Percentiles rank a stretch among this genome's conserved stretches.
phyloP scores from a whole-genome alignment of 192 early-diverging fungal genomes.

The Coemansia sp. region DNA sequence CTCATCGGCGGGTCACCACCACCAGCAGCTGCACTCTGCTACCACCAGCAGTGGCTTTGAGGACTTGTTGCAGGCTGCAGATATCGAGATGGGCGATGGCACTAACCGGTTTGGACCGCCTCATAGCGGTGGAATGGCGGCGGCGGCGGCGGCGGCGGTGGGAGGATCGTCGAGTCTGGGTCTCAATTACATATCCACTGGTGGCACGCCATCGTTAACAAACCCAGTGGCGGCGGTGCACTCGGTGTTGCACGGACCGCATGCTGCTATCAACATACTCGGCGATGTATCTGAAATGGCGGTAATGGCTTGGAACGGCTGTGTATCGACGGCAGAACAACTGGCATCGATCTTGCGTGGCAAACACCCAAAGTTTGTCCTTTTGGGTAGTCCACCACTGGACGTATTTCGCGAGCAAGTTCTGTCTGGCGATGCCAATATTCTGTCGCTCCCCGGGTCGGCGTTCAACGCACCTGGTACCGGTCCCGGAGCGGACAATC shows the following conservation, averaged over 20 bases:
- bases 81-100: neutral
- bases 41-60: neutral
- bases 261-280: conserved; percentile 22
- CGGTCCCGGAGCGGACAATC: conserved; percentile 54
- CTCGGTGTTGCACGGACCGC: neutral
- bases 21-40: neutral
- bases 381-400: conserved; percentile 34
- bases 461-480: conserved; percentile 53
- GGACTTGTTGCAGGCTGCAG: neutral
- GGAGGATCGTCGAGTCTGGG: neutral
- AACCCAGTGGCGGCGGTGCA: conserved; percentile 1
- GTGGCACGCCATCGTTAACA: neutral
- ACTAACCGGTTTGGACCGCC: neutral
- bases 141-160: too few relatives aligned
- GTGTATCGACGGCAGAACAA: conserved; percentile 56
- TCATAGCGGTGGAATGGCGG: neutral
- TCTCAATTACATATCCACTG: neutral
- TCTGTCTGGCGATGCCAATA: conserved; percentile 42
- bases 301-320: conserved; percentile 50
- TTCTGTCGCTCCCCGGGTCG: conserved; percentile 47
- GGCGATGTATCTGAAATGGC: conserved; percentile 53
- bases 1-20: neutral
- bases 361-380: conserved; percentile 54
- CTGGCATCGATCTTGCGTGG: conserved; percentile 54
- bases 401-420: conserved; percentile 50